phyloP scores from a whole-genome alignment of 495 filamentous ascomycete species.

The Hyaloscypha finlandica region DNA sequence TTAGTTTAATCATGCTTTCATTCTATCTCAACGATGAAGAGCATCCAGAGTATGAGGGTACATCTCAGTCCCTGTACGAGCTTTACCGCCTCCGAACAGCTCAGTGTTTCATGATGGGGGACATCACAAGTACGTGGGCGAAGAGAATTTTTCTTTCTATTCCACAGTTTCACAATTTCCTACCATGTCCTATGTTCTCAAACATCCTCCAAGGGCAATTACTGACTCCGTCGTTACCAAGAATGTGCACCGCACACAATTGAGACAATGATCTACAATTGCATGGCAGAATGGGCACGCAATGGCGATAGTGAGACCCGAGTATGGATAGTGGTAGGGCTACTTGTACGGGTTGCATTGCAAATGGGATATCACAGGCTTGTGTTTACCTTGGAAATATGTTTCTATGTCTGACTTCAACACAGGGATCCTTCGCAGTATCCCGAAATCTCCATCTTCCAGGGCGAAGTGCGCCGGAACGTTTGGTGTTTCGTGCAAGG shows the following conservation, averaged over 20 bases:
- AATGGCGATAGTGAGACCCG: conserved; percentile 32
- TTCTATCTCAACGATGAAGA: conserved; percentile 64
- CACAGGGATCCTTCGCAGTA: conserved; percentile 79
- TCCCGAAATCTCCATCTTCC: conserved; percentile 76
- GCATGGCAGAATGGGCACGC: conserved; percentile 30
- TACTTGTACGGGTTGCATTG: conserved; percentile 38
- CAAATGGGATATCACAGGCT: conserved; percentile 44
- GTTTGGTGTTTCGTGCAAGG: conserved; percentile 37
- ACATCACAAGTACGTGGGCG: conserved; percentile 44
- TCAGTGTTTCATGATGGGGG: conserved; percentile 45
- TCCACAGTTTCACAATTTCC: too few species aligned
- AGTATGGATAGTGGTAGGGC: conserved; percentile 41
- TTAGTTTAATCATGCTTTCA: conserved; percentile 68
- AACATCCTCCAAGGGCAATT: too few species aligned
- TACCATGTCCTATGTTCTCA: too few species aligned
- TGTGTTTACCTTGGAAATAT: conserved; percentile 28
- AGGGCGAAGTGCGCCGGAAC: conserved; percentile 56
- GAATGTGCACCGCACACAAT: conserved; percentile 39
- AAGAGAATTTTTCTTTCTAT: too few species aligned
- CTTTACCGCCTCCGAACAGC: conserved; percentile 29
- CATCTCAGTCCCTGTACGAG: conserved; percentile 37
- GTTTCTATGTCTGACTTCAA: conserved; percentile 2
- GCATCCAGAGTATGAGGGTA: conserved; percentile 65
- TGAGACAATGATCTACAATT: conserved; percentile 40
- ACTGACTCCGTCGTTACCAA: neutral